Conservation (phyloP, 2,329 filamentous ascomycete species). For the Botrytis fragariae region DNA sequence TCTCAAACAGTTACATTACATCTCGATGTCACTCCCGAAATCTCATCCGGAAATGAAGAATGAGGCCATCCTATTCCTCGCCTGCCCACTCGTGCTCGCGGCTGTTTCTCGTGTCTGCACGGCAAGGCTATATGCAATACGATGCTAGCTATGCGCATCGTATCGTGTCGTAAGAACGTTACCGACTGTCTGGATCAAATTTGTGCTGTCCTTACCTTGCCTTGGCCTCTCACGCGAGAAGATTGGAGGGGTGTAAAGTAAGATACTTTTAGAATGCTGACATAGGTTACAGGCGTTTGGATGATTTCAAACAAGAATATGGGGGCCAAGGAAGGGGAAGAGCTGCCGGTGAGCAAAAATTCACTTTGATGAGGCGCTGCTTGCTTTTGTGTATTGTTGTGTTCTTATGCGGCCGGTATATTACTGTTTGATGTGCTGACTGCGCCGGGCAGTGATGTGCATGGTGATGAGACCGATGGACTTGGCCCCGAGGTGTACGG, state of each 20-base stretch:
- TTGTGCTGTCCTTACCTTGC: background rate
- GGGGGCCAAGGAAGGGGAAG: background rate
- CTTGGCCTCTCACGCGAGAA: background rate
- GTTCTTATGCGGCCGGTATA: background rate
- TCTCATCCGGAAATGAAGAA: background rate
- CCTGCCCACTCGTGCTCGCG: background rate
- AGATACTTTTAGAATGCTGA: constrained; percentile 12
- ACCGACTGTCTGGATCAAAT: constrained; percentile 14
- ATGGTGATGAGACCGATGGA: background rate
- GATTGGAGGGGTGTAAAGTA: background rate
- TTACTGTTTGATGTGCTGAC: constrained; percentile 3
- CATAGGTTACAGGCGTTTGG: constrained; percentile 5
- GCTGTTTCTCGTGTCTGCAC: constrained; percentile 11
- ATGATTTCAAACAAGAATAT: background rate
- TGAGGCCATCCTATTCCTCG: background rate
- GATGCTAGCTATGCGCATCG: background rate
- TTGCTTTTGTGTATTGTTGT: background rate
- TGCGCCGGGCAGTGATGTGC: background rate
- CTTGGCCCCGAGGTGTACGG: background rate
- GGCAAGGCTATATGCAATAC: background rate
- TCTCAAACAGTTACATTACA: constrained; percentile 5
- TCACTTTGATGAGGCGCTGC: background rate
- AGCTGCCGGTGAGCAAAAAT: background rate
- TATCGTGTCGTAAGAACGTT: background rate
- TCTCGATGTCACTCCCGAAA: background rate